These are phyloP conservation scores for Suhomyces kilbournensis DNA, from an alignment of 805 yeast species.

Conservation along the genomic window DNA sequence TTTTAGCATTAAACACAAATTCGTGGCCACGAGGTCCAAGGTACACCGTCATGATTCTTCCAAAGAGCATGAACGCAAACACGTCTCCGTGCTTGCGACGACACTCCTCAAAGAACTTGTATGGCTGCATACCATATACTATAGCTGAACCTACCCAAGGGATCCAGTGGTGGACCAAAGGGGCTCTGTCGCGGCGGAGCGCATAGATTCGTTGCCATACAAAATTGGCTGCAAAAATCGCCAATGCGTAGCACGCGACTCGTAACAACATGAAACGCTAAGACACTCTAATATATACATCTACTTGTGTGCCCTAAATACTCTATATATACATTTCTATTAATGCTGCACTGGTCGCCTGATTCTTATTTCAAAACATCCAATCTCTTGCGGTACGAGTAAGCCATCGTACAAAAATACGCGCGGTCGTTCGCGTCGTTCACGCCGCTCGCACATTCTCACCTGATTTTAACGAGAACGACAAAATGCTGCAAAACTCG, in stretches of 20 bases:
- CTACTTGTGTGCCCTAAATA: background rate
- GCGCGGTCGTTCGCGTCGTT: background rate
- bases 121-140: constrained; percentile 90
- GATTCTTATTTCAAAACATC: background rate
- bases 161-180: constrained; percentile 84
- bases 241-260: background rate
- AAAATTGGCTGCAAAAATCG: background rate
- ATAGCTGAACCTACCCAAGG: constrained; percentile 96
- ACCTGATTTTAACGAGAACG: background rate
- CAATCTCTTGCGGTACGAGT: background rate
- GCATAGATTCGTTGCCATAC: constrained; percentile 66
- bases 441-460: background rate
- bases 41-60: constrained; percentile 91
- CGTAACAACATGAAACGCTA: background rate
- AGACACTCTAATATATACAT: background rate
- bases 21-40: constrained; percentile 98
- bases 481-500: background rate
- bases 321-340: background rate
- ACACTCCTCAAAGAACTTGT: constrained; percentile 77
- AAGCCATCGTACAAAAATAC: background rate
- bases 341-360: background rate
- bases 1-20: constrained; percentile 86
- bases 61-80: constrained; percentile 83
- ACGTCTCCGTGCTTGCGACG: constrained; percentile 86
- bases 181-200: constrained; percentile 74